phyloP scores from a whole-genome alignment of 108 stramenopile species.

The Craspedostauros australis region DNA sequence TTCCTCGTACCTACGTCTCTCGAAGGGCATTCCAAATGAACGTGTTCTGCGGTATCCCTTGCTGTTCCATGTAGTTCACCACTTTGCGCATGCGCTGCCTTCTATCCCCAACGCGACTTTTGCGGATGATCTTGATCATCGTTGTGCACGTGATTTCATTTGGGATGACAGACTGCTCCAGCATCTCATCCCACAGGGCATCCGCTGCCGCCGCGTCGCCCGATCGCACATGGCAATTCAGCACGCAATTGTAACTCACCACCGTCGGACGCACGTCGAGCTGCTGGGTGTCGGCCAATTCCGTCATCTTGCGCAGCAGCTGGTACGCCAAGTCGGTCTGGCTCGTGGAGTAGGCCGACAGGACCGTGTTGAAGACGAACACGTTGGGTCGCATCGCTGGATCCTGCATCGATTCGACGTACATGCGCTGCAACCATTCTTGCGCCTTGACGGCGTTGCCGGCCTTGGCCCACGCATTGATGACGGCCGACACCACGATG shows the following conservation, averaged over 20 bases:
- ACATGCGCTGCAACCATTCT: conserved; percentile 23
- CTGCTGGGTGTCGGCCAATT: conserved; percentile 1
- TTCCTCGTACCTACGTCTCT: no score
- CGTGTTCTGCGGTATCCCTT: no score
- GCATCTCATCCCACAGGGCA: no score
- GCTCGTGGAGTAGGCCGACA: conserved; percentile 25
- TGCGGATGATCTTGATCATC: no score
- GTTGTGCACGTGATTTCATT: no score
- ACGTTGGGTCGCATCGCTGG: conserved; percentile 11
- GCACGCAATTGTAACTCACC: conserved; percentile 25
- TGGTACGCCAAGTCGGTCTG: conserved; percentile 8
- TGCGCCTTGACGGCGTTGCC: conserved; percentile 13
- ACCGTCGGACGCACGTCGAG: conserved; percentile 13
- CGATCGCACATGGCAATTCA: conserved; percentile 43
- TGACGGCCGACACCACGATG: conserved; percentile 18
- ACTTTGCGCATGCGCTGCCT: no score
- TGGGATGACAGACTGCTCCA: no score
- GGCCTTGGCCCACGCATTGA: conserved; percentile 22
- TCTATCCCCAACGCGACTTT: no score
- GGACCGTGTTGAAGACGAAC: conserved; percentile 23
- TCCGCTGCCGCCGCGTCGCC: conserved; percentile 38
- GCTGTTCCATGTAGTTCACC: no score
- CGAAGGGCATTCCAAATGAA: no score
- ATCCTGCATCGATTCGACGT: conserved; percentile 10
- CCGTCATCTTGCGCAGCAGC: conserved; percentile 16